A percentile compares a stretch with the other conserved stretches of the same genome.
Evolutionary conservation across 108 stramenopile species (phyloP).

Genomic region (Epipyxis sp.): DNA sequence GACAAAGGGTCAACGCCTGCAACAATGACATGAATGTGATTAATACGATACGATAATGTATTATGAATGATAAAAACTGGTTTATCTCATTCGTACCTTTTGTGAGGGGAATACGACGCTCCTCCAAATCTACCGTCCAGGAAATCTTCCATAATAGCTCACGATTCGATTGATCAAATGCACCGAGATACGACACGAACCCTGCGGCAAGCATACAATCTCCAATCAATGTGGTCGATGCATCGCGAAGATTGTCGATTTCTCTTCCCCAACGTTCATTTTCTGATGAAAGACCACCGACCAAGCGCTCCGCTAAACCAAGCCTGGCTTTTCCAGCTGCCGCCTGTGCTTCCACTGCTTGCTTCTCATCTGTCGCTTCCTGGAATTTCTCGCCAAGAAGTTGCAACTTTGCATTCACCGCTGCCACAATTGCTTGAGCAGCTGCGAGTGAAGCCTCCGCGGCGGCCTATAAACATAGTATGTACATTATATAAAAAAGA

Average conservation of each 20-base stretch:
- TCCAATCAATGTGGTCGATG: constrained; percentile 66
- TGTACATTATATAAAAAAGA: no score
- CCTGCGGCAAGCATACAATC: constrained; percentile 84
- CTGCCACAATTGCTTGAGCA: constrained; percentile 64
- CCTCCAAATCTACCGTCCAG: constrained; percentile 69
- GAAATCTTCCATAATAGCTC: constrained; percentile 64
- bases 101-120: constrained; percentile 67
- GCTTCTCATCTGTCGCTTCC: constrained; percentile 70
- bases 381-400: constrained; percentile 59
- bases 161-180: constrained; percentile 76
- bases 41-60: no score
- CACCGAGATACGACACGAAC: constrained; percentile 83
- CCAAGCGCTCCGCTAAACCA: constrained; percentile 72
- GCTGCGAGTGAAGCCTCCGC: constrained; percentile 65
- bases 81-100: no score
- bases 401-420: constrained; percentile 54
- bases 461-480: constrained; percentile 41
- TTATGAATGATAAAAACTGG: no score
- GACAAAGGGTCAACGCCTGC: constrained; percentile 71
- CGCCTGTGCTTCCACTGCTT: constrained; percentile 74
- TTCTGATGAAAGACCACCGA: constrained; percentile 75
- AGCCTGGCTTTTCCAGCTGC: constrained; percentile 62
- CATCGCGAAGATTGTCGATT: constrained; percentile 68
- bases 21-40: no score
- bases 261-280: constrained; percentile 78